Percentiles rank a stretch among this genome's conserved stretches.
phyloP scores from a whole-genome alignment of 2,329 filamentous ascomycete species.

The Chlorencoelia australis region DNA sequence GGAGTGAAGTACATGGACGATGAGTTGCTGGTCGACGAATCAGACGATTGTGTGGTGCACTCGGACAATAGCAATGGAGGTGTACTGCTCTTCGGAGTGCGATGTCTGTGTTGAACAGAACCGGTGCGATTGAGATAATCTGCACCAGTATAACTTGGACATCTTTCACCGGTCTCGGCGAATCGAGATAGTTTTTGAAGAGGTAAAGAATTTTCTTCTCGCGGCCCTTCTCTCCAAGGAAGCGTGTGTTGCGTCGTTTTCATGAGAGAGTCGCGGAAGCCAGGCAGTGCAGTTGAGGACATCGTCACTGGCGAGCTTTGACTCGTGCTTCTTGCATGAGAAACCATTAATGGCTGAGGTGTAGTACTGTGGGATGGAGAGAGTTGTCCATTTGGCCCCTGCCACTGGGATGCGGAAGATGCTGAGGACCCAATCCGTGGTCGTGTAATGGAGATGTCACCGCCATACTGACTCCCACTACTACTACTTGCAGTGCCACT shows the following conservation, averaged over 20 bases:
- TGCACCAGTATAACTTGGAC: constrained; percentile 11
- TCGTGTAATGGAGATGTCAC: constrained; percentile 12
- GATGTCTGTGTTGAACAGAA: constrained; percentile 18
- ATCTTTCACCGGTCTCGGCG: constrained; percentile 12
- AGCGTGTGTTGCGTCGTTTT: constrained; percentile 13
- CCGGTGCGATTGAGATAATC: constrained; percentile 15
- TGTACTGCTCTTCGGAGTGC: constrained; percentile 9
- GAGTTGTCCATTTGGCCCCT: constrained; percentile 5
- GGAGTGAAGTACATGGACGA: constrained; percentile 23
- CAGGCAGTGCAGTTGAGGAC: constrained; percentile 20
- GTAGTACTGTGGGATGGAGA: too few relatives aligned
- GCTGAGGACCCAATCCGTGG: constrained; percentile 16
- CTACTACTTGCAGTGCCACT: constrained; percentile 19
- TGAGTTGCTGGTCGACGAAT: constrained; percentile 18
- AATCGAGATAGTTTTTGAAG: constrained; percentile 14
- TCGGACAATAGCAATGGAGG: constrained; percentile 24
- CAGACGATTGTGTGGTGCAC: constrained; percentile 20
- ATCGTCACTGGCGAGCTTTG: constrained; percentile 14
- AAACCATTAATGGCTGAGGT: too few relatives aligned
- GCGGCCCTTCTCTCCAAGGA: constrained; percentile 22
- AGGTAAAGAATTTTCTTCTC: constrained; percentile 11
- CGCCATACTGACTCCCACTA: constrained; percentile 13
- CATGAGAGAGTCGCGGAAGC: constrained; percentile 25
- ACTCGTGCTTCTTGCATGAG: constrained; percentile 1
- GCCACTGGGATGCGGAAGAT: constrained; percentile 17